These are phyloP conservation scores for Microbotryum scabiosae DNA, from an alignment of 1,284 basidiomycete species.

Conservation along the genomic window DNA sequence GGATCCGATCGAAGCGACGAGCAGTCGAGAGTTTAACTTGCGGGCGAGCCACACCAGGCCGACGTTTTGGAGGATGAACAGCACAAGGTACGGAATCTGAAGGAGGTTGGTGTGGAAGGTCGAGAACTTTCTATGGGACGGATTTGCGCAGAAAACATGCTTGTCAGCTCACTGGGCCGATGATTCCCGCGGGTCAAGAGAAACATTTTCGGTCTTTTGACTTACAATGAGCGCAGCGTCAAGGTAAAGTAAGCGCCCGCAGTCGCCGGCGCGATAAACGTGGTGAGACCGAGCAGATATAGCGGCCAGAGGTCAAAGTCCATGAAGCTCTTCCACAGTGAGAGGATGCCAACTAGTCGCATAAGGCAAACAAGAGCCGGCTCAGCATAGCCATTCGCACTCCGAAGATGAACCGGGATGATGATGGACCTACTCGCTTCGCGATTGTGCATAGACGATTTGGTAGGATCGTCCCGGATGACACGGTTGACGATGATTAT, in stretches of 20 bases:
- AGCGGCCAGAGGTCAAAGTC: conserved; percentile 44
- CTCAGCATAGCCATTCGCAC: neutral
- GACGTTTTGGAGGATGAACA: conserved; percentile 39
- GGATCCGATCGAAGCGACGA: conserved; percentile 14
- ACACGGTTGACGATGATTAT: conserved; percentile 45
- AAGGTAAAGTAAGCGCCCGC: conserved; percentile 36
- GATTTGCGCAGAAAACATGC: neutral
- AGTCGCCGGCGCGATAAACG: conserved; percentile 34
- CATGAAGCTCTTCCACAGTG: conserved; percentile 34
- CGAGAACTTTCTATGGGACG: conserved; percentile 34
- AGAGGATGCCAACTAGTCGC: conserved; percentile 19
- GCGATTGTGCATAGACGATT: conserved; percentile 44
- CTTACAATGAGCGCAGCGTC: conserved; percentile 11
- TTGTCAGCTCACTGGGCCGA: neutral
- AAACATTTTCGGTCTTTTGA: neutral
- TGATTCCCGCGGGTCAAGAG: conserved; percentile 16
- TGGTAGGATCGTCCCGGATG: conserved; percentile 44
- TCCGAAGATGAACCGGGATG: conserved; percentile 1
- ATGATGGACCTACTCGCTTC: conserved; percentile 32
- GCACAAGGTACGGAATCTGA: conserved; percentile 35
- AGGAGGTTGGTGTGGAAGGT: conserved; percentile 42
- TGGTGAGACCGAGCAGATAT: conserved; percentile 37
- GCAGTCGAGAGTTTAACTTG: conserved; percentile 31
- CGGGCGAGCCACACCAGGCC: conserved; percentile 33
- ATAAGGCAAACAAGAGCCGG: neutral